Percentiles rank a stretch among this genome's conserved stretches.
Evolutionary conservation across 2,329 filamentous ascomycete genomes (phyloP).

Genomic region (Hypoxylon sp.): DNA sequence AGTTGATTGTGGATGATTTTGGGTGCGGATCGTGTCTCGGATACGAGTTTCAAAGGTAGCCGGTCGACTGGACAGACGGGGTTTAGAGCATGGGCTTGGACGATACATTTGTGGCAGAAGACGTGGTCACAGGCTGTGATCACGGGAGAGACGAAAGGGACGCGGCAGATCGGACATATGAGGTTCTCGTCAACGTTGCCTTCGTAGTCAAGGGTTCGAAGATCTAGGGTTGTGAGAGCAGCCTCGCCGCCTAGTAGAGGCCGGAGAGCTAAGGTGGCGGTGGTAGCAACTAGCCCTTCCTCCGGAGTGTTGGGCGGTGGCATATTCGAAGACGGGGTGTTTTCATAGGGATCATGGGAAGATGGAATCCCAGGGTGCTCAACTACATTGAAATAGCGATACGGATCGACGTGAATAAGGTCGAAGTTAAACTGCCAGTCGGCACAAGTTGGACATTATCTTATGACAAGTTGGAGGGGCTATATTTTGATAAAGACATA

Average conservation of each 20-base stretch:
- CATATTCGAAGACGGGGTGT: slow-evolving; percentile 46
- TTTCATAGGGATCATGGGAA: slow-evolving; percentile 27
- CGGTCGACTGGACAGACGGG: slow-evolving; percentile 72
- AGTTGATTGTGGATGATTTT: slow-evolving; percentile 72
- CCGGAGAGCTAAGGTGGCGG: slow-evolving; percentile 49
- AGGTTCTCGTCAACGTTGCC: slow-evolving; percentile 62
- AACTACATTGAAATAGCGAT: slow-evolving; percentile 19
- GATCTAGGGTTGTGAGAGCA: slow-evolving; percentile 55
- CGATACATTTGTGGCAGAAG: slow-evolving; percentile 73
- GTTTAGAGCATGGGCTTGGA: slow-evolving; percentile 60
- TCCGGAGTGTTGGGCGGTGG: slow-evolving; percentile 57
- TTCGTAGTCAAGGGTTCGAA: slow-evolving; percentile 63
- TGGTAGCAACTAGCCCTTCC: slow-evolving; percentile 49
- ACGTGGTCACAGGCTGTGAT: slow-evolving; percentile 76
- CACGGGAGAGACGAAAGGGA: slow-evolving; percentile 71
- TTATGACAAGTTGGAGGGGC: slow-evolving; percentile 24
- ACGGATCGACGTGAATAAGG: slow-evolving; percentile 10
- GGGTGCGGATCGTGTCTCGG: slow-evolving; percentile 54
- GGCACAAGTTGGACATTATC: slow-evolving; percentile 1
- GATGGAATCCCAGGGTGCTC: slow-evolving; percentile 28
- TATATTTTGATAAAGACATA: slow-evolving; percentile 24
- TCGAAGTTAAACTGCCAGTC: slow-evolving; percentile 1
- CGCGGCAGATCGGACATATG: slow-evolving; percentile 71
- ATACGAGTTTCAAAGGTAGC: slow-evolving; percentile 56
- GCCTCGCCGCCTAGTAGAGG: slow-evolving; percentile 45